A percentile compares a stretch with the other conserved stretches of the same genome.
Conservation (phyloP, 2,329 filamentous ascomycete species). For the Thelonectria olida region DNA sequence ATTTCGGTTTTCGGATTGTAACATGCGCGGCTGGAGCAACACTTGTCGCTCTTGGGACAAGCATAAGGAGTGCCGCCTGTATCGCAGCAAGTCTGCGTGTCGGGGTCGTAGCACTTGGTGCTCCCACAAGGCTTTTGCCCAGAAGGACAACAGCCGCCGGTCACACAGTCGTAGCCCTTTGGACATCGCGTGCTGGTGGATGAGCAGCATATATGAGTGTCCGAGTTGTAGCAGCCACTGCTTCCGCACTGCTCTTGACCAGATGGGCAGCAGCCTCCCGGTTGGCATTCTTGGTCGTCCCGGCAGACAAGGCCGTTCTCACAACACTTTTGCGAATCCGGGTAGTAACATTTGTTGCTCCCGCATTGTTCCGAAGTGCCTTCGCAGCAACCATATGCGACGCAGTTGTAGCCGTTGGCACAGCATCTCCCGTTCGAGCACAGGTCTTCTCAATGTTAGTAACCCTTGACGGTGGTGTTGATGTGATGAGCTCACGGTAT, state of each 20-base stretch:
- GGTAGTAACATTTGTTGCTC: neutral
- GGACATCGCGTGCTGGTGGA: neutral
- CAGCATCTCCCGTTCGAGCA: neutral
- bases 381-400: neutral
- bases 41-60: neutral
- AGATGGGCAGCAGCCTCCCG: neutral
- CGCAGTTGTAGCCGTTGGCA: neutral
- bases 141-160: neutral
- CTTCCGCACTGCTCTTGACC: neutral
- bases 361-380: neutral
- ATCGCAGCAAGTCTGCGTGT: neutral
- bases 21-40: neutral
- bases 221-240: neutral
- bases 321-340: neutral
- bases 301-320: neutral
- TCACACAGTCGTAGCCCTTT: constrained; percentile 4
- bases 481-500: neutral
- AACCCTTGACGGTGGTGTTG: neutral
- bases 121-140: neutral
- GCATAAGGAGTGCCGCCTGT: neutral
- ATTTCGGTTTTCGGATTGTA: neutral
- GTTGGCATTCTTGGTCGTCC: neutral
- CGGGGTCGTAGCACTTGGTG: neutral
- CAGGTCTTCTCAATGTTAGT: neutral
- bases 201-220: neutral